phyloP scores from a whole-genome alignment of 306 rosid species.

The Hylodesmum podocarpum region DNA sequence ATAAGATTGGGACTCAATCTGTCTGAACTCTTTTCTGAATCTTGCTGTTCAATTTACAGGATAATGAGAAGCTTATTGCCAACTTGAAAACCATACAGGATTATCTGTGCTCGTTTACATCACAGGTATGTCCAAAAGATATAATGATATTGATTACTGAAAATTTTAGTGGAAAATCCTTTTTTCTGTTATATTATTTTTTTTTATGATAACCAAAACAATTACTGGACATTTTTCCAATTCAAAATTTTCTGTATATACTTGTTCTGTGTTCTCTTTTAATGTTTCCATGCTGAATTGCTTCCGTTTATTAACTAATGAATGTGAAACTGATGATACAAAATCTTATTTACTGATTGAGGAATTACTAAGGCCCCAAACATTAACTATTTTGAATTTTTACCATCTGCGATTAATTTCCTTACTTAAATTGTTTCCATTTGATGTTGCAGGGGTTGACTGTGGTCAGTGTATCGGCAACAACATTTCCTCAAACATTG shows the following conservation, averaged over 20 bases:
- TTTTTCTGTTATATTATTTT: background rate
- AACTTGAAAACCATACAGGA: constrained; percentile 92
- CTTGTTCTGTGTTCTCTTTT: background rate
- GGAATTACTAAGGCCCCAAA: background rate
- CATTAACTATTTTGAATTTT: background rate
- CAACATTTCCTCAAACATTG: constrained; percentile 87
- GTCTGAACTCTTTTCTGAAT: constrained; percentile 3
- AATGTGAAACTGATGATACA: constrained; percentile 1
- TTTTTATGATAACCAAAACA: background rate
- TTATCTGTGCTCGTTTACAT: constrained; percentile 87
- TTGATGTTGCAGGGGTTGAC: constrained; percentile 70
- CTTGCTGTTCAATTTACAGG: constrained; percentile 53
- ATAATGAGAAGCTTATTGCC: constrained; percentile 67
- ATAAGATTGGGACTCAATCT: constrained; percentile 3
- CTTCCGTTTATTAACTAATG: constrained; percentile 1
- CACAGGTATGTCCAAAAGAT: constrained; percentile 59
- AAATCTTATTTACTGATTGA: background rate
- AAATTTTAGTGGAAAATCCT: background rate
- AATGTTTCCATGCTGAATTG: background rate
- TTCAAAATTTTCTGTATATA: background rate
- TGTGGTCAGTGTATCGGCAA: constrained; percentile 83
- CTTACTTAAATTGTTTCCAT: background rate
- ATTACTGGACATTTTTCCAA: background rate
- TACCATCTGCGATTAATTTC: background rate
- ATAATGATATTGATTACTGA: background rate